These are phyloP conservation scores for cucumber (Cucumis sativus) DNA, from an alignment of 306 rosid genomes.

Conservation along the genomic window Cucumber_9930_V3 NC_026660.2:9382501-9383000, in stretches of 20 bases:
- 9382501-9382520: not conserved
- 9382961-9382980: constrained; percentile 60
- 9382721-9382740: not conserved
- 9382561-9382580: not conserved
- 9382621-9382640: constrained; percentile 54
- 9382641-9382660: constrained; percentile 74
- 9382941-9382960: constrained; percentile 53
- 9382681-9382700: not conserved
- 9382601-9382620: constrained; percentile 65
- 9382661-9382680: constrained; percentile 5
- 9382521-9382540: not conserved
- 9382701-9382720: not conserved
- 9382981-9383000: constrained; percentile 66
- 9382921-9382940: constrained; percentile 89
- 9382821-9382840: not conserved
- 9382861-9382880: not conserved
- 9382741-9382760: not conserved
- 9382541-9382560: not conserved
- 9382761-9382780: not conserved
- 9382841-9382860: not conserved
- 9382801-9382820: not conserved
- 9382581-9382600: constrained; percentile 42
- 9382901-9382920: constrained; percentile 52
- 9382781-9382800: not conserved
- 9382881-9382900: not conserved